Conservation (phyloP, 2,329 filamentous ascomycete genomes). For the Botryotinia calthae region DNA sequence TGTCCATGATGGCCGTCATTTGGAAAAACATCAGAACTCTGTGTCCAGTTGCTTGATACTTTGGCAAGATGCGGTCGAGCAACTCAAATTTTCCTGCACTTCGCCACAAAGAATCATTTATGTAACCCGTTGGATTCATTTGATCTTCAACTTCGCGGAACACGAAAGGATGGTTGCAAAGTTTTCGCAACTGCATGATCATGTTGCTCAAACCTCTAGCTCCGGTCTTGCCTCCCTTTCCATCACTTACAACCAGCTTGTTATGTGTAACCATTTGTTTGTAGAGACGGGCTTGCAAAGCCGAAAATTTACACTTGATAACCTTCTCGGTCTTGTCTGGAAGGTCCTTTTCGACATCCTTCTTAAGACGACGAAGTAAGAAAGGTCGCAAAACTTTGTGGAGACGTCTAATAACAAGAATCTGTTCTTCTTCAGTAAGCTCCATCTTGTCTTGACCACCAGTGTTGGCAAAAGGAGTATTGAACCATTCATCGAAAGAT, state of each 20-base stretch:
- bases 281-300: constrained; percentile 89
- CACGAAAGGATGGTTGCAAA: constrained; percentile 98
- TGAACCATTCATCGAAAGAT: constrained; percentile 99
- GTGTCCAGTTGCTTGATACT: constrained; percentile 88
- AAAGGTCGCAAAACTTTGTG: constrained; percentile 98
- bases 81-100: constrained; percentile 97
- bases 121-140: constrained; percentile 86
- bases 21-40: constrained; percentile 99
- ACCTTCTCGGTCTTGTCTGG: constrained; percentile 99
- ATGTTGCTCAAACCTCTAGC: constrained; percentile 97
- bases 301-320: constrained; percentile 98
- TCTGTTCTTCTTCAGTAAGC: constrained; percentile 97
- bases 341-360: constrained; percentile 97
- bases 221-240: constrained; percentile 90
- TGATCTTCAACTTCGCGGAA: constrained; percentile 98
- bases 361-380: constrained; percentile 96
- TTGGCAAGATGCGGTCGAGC: constrained; percentile 85
- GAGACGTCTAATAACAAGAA: constrained; percentile 95
- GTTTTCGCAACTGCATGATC: constrained; percentile 98
- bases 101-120: constrained; percentile 93
- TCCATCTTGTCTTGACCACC: constrained; percentile 99
- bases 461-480: constrained; percentile 97
- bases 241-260: constrained; percentile 89
- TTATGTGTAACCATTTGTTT: constrained; percentile 97
- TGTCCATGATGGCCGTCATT: constrained; percentile 99